A percentile compares a stretch with the other conserved stretches of the same genome.
phyloP scores from a whole-genome alignment of 306 rosid species.

The Pyrus communis region DNA sequence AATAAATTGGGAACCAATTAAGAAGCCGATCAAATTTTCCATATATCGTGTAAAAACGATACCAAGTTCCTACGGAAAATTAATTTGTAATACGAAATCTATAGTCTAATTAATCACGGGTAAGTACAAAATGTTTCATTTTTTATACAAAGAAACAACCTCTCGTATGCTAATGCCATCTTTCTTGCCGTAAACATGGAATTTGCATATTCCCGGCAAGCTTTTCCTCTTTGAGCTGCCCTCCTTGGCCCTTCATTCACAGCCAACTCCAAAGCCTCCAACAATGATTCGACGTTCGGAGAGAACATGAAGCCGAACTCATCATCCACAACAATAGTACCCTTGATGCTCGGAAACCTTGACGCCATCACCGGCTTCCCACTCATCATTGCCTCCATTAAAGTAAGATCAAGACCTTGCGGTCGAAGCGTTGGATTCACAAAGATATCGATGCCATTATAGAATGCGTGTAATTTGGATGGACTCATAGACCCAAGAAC shows the following conservation, averaged over 20 bases:
- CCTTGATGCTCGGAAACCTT: slow-evolving; percentile 85
- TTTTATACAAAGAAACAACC: slow-evolving; percentile 76
- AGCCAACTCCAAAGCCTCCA: slow-evolving; percentile 56
- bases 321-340: slow-evolving; percentile 65
- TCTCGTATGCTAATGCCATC: slow-evolving; percentile 90
- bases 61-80: background rate
- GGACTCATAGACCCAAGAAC: slow-evolving; percentile 83
- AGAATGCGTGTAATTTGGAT: slow-evolving; percentile 53
- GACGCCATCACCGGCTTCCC: slow-evolving; percentile 86
- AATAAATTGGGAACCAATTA: no score
- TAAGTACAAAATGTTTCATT: slow-evolving; percentile 54
- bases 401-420: slow-evolving; percentile 88
- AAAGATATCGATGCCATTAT: slow-evolving; percentile 72
- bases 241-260: slow-evolving; percentile 60
- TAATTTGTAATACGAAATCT: background rate
- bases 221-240: slow-evolving; percentile 58
- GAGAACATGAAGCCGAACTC: slow-evolving; percentile 82
- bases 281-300: slow-evolving; percentile 72
- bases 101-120: slow-evolving; percentile 19
- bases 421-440: slow-evolving; percentile 89
- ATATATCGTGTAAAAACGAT: background rate
- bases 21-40: background rate
- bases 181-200: slow-evolving; percentile 82
- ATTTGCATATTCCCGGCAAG: slow-evolving; percentile 55
- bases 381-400: slow-evolving; percentile 94